Evolutionary conservation across 2,329 filamentous ascomycete species (phyloP), one percentile per base, ranked within the genome.

Genomic region (Fusarium sp.): DNA sequence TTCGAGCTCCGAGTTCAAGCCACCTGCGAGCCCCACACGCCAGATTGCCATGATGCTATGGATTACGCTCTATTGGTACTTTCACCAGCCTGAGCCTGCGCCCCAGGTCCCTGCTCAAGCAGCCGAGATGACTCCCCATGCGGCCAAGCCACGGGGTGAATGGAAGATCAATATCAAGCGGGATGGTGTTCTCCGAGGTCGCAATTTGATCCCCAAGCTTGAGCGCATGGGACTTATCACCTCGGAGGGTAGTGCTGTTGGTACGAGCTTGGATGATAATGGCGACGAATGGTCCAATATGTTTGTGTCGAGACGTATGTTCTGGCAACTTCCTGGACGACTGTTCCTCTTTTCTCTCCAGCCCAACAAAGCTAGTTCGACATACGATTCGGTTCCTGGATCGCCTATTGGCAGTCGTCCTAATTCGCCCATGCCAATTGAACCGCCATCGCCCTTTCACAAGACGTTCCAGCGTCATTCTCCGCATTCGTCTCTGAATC

Each of bases 21-120:
- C 93, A 1, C 88, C 91, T 2, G 89, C 86, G 15, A 97, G 94
- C 66, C 93, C 93, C 0, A 96, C 94, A 1, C 86, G 95, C 44
- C 93, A 97, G 81, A 93, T 97, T 63, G 95, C 95, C 71, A 94
- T 98, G 93, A 97, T 98, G 92, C 86, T 98, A 8, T 98, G 94
- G 93, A 90, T 94, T 34, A 95, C 94, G 2, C 84, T 98, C 42
- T 97, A 94, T 83, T 98, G 95, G 95, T 98, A 98, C 83, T 98
- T 98, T 74, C 95, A 98, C 81, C 93, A 97, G 78, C 87, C 90
- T 1, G 87, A 91, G 72, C 95, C 95, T 0, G 84, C 86, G 22
- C 84, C 87, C 1, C 86, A 88, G 50, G 76, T 96, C 34, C 84
- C 85, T 18, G 92, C 88, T 8, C 82, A 88, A 7, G 83, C 87